Conservation (phyloP, 164 flowering plant species). For the Kalanchoe fedtschenkoi region DNA sequence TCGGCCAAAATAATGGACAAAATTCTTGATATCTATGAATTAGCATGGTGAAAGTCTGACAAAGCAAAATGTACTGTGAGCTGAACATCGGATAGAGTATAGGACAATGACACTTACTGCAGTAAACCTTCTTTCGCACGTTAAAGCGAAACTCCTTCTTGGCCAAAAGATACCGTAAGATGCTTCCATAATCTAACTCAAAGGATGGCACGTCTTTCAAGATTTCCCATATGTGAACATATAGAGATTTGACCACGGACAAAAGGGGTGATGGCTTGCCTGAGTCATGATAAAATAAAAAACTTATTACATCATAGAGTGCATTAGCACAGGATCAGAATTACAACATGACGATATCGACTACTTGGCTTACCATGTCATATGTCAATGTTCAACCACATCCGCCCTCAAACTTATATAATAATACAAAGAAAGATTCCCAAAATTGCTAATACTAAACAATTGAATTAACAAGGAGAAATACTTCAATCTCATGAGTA, state of each 20-base stretch:
- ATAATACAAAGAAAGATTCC: background rate
- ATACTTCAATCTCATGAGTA: too few species aligned
- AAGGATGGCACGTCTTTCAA: conserved; percentile 62
- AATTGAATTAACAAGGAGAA: too few species aligned
- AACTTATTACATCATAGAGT: background rate
- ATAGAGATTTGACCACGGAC: conserved; percentile 55
- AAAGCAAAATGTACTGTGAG: background rate
- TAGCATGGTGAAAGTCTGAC: background rate
- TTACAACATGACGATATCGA: background rate
- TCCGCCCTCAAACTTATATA: too few species aligned
- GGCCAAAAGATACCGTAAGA: conserved; percentile 64
- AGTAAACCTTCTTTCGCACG: conserved; percentile 58
- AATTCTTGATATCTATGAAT: background rate
- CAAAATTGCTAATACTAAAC: background rate
- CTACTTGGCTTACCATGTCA: background rate
- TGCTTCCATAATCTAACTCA: conserved; percentile 74
- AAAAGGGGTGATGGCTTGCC: conserved; percentile 42
- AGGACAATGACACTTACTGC: conserved; percentile 40
- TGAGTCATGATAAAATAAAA: conserved; percentile 16
- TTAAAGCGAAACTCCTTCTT: conserved; percentile 60
- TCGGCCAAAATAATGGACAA: background rate
- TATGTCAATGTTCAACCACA: too few species aligned
- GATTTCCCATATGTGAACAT: conserved; percentile 66
- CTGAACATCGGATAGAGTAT: background rate
- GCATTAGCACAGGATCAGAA: background rate